Percentiles rank a stretch among this genome's conserved stretches.
Conservation (phyloP, 75 land plant species). For the Adiantum capillusveneris region DNA sequence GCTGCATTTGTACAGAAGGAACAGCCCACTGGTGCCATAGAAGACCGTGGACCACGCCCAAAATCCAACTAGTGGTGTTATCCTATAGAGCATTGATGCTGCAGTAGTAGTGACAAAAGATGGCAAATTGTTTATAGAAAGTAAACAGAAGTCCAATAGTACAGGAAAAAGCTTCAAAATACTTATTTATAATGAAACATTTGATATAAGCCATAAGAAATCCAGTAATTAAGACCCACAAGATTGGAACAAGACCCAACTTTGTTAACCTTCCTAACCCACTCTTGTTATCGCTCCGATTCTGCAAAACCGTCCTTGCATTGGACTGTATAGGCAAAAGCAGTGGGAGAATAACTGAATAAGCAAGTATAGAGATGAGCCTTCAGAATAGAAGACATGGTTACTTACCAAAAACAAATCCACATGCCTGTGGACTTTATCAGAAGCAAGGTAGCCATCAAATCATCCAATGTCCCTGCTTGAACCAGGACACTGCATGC, state of each 20-base stretch:
- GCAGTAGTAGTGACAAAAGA: constrained; percentile 9
- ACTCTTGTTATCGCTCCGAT: constrained; percentile 64
- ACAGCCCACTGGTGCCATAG: constrained; percentile 46
- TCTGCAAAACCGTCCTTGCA: constrained; percentile 79
- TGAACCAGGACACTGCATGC: constrained; percentile 98
- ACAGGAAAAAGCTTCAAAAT: too few relatives aligned
- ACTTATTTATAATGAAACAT: constrained; percentile 71
- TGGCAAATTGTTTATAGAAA: not conserved
- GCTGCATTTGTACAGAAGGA: constrained; percentile 68
- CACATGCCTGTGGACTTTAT: constrained; percentile 96
- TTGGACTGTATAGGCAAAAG: constrained; percentile 56
- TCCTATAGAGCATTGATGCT: constrained; percentile 50
- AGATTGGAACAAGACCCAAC: constrained; percentile 87
- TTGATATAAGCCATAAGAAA: constrained; percentile 59
- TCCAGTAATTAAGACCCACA: constrained; percentile 60
- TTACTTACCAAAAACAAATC: constrained; percentile 95
- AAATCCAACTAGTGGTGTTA: constrained; percentile 64
- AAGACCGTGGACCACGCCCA: constrained; percentile 81
- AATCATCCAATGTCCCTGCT: constrained; percentile 85
- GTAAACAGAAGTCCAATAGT: too few relatives aligned
- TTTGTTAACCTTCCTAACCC: constrained; percentile 59
- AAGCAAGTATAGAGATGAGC: too few relatives aligned
- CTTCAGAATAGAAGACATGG: not conserved
- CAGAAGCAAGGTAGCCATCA: constrained; percentile 78
- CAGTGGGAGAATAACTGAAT: too few relatives aligned